Base-by-base conservation (phyloP, 2,329 filamentous ascomycete genomes). In the Sarocladium brachiariae region DNA sequence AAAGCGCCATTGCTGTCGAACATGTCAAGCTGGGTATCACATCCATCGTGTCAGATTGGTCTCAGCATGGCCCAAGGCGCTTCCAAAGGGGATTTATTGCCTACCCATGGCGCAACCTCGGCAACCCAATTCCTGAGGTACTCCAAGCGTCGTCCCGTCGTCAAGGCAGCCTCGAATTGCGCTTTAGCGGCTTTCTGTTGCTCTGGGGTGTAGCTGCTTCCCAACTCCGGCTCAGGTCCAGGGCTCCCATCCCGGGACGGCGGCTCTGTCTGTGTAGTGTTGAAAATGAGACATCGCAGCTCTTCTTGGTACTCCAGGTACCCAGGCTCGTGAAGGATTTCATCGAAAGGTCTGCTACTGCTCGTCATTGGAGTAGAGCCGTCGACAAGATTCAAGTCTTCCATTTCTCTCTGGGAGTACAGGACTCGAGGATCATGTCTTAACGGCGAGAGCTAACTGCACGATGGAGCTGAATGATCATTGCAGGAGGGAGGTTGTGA, bases 1-100 rank as follows among this genome's bases (percentile, higher is more conserved):
- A 82, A 81, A 3, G 70, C 70, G 16, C 74, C 70, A 23, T 72
- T 65, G 24, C 68, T 71, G 56, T 82, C 78, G 53, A 80, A 80
- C 67, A 79, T 81, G 57, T 82, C 78, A 13, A 81, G 70, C 74
- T 74, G 41, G 16, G 24, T 19, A 13, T n/a, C n/a, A n/a, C n/a
- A n/a, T n/a, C n/a, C n/a, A n/a, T n/a, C n/a, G n/a, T n/a, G n/a
- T n/a, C n/a, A n/a, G n/a, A n/a, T n/a, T n/a, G n/a, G n/a, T n/a
- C n/a, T n/a, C n/a, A n/a, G n/a, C n/a, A n/a, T n/a, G n/a, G n/a
- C n/a, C n/a, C n/a, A 19, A 3, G 8, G 33, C 2, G 2, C 11
- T 7, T 24, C 1, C 21, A 11, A 46, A 3, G 19, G 4, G 56
- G 62, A 52, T 53, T 30, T 24, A 14, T 14, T 16, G 34, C 51